Conservation (phyloP, 257 asterid genomes). For the Nyctanthes arbortristis region DNA sequence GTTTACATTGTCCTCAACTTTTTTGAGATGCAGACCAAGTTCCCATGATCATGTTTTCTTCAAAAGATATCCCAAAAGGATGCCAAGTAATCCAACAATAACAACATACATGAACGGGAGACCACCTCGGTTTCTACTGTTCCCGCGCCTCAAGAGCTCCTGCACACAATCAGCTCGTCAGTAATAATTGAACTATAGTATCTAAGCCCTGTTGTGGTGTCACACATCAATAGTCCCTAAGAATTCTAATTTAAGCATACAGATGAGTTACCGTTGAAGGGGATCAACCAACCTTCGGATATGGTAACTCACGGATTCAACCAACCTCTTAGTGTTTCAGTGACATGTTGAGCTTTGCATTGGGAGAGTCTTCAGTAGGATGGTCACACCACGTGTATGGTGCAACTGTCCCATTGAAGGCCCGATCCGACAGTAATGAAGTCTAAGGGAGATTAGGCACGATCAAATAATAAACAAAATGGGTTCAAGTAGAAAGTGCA, state of each 20-base stretch:
- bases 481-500: not conserved
- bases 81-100: constrained; percentile 66
- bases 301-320: not conserved
- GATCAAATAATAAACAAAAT: not conserved
- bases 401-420: too few species aligned
- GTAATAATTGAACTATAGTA: not conserved
- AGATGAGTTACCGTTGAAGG: not conserved
- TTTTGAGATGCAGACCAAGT: constrained; percentile 15
- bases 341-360: not conserved
- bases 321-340: not conserved
- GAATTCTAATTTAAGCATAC: not conserved
- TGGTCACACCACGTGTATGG: too few species aligned
- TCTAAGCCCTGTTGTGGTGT: not conserved
- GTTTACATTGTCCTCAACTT: constrained; percentile 40
- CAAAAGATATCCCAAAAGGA: constrained; percentile 75
- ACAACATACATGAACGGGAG: constrained; percentile 66
- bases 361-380: not conserved
- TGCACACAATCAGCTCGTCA: constrained; percentile 28
- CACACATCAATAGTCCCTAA: not conserved
- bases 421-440: not conserved
- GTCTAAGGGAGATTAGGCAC: not conserved
- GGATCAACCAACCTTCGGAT: not conserved
- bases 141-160: constrained; percentile 74
- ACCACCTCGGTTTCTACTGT: constrained; percentile 55
- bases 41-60: constrained; percentile 52